Base-by-base conservation (phyloP, 805 yeast species). In the Sugiyamaella qingdaonensis region DNA sequence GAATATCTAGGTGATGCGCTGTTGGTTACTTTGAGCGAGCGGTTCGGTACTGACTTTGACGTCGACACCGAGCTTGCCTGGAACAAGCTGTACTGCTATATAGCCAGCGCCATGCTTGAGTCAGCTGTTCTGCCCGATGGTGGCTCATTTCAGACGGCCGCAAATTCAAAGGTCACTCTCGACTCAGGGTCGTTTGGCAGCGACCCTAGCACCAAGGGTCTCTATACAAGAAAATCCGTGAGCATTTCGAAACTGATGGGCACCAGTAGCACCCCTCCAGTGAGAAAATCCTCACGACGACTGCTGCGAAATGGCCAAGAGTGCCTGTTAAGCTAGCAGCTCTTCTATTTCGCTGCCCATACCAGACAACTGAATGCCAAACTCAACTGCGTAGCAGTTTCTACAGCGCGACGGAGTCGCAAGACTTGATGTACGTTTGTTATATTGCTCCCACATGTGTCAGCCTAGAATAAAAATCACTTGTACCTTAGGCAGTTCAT, bases 41-140 rank as follows among this genome's bases (percentile, higher is more conserved):
- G 68, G 21, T 49, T 52, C 32, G 64, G 63, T 8, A 58, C 55
- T 45, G 49, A 39, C 9, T 64, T 64, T 51, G 58, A 66, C 18
- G 36, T 61, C 21, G 67, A 64, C 29, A 47, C 60, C 39, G 68
- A 64, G 34, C 60, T 61, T 46, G 67, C 68, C 10, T 64, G 68
- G 68, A 63, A 61, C 56, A 64, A 64, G 49, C 55, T 64, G 37
- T 64, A 61, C 55, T 53, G 64, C 10, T 64, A 56, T 42, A 60
- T 64, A 31, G 61, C 68, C 49, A 63, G 63, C 51, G 48, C 59
- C 21, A 60, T 64, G 62, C 58, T 64, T 29, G 61, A 57, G 34
- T 61, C 64, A 14, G 14, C 29, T 13, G 33, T 24, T 14, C 9
- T 14, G 18, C 9, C 34, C 11, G 10, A 21, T 5, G 24, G 27